Base-by-base conservation (phyloP, 805 yeast species). In the Yarrowia porcina region DNA sequence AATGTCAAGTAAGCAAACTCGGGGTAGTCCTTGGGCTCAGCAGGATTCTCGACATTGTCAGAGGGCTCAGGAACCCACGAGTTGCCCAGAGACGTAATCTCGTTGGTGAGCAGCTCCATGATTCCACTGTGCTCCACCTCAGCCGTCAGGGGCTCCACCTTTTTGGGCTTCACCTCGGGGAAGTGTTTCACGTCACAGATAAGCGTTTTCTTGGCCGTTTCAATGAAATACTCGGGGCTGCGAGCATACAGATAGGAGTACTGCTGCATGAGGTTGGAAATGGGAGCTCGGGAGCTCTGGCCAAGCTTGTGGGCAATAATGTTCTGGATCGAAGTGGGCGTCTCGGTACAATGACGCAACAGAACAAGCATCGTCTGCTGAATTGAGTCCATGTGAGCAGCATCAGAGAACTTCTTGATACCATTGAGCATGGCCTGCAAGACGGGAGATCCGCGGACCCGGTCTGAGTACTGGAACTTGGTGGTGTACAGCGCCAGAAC, bases 281-380 rank as follows among this genome's bases (percentile, higher is more conserved):
- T 56, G 27, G 36, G 28, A 11, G 30, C 39, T 2, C 61, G 47
- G 8, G 13, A 4, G 23, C 45, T 52, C 85, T 75, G 61, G 20
- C 38, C 49, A 15, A 89, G 70, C 63, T 86, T 90, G 21, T 79
- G 75, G 0, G 74, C 68, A 68, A 89, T 82, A 38, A 81, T 74
- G 10, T 75, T 75, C 28, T 77, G 75, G 5, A 90, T 74, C 12
- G 82, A 74, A 0, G 77, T 79, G 0, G 75, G 71, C 2, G 83
- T 81, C 72, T 91, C 97, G 71, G 86, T 83, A 64, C 91, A 85
- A 45, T 88, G 78, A 70, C 97, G 81, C 1, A 86, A 71, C 33
- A 90, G 74, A 12, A 83, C 75, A 0, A 84, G 77, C 20, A 85
- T 76, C 1, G 83, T 72, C 6, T 79, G 75, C 64, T 83, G 85